Evolutionary conservation across 2,329 filamentous ascomycete genomes (phyloP).

Genomic region (Dothideomycetidae sp.): DNA sequence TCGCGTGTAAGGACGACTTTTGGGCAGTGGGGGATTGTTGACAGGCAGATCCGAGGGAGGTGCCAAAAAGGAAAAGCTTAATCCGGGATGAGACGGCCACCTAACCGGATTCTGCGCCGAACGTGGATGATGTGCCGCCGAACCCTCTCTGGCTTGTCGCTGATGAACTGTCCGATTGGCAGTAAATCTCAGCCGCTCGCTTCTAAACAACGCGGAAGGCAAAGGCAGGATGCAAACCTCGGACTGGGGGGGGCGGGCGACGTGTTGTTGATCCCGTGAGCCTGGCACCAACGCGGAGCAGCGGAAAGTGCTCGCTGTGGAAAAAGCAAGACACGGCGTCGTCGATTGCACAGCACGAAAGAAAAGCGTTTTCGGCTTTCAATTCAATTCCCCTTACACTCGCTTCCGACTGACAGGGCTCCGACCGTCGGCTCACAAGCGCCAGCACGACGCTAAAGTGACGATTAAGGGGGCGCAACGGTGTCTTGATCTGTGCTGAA

Average conservation of each 20-base stretch:
- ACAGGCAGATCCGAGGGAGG: conserved; percentile 8
- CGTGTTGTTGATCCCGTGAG: conserved; percentile 6
- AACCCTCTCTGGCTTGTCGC: too few relatives aligned
- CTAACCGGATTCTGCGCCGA: background rate
- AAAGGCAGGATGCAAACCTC: too few relatives aligned
- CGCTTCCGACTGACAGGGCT: too few relatives aligned
- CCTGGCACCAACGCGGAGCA: background rate
- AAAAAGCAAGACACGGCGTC: conserved; percentile 7
- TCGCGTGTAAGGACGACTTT: conserved; percentile 8
- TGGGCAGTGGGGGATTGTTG: conserved; percentile 9
- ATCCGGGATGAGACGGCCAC: conserved; percentile 9
- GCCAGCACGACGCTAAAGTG: background rate
- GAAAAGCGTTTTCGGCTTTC: background rate
- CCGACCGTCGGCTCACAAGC: background rate
- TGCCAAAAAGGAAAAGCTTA: conserved; percentile 8
- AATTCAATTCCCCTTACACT: background rate
- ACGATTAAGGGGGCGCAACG: background rate
- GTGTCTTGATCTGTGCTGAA: too few relatives aligned
- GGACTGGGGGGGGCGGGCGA: too few relatives aligned
- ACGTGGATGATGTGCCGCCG: too few relatives aligned
- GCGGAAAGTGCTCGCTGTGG: conserved; percentile 5
- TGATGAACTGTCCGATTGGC: too few relatives aligned
- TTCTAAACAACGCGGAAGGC: too few relatives aligned
- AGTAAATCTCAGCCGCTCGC: too few relatives aligned
- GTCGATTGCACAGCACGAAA: too few relatives aligned